These are phyloP conservation scores for Gossypium davidsonii DNA, from an alignment of 441 rosid species.

Conservation along the genomic window DNA sequence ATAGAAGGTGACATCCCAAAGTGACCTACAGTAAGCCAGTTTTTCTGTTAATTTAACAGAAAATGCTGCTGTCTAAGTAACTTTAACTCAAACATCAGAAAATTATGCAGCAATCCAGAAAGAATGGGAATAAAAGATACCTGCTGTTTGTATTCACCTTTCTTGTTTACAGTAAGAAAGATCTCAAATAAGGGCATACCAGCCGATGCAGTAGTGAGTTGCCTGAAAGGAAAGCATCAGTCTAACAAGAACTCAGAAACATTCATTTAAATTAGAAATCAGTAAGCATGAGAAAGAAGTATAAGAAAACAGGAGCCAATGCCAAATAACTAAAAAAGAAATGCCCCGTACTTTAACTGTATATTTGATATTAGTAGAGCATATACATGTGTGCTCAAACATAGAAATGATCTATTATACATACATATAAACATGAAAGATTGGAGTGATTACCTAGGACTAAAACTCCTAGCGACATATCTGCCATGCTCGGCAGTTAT, in stretches of 20 bases:
- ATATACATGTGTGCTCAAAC: neutral
- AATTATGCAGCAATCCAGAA: neutral
- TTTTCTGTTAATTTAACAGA: neutral
- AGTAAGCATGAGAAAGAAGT: neutral
- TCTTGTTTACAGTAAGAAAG: constrained; percentile 58
- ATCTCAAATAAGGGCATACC: constrained; percentile 88
- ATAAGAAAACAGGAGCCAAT: neutral
- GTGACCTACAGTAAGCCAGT: neutral
- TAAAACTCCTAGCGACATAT: constrained; percentile 87
- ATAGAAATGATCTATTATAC: neutral
- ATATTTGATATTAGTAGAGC: neutral
- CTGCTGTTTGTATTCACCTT: constrained; percentile 78
- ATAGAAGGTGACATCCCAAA: neutral
- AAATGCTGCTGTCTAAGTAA: neutral
- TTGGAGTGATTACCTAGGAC: constrained; percentile 59
- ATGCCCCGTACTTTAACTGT: neutral
- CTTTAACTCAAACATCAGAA: neutral
- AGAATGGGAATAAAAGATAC: constrained; percentile 34
- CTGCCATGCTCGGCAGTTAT: constrained; percentile 96
- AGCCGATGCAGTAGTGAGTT: constrained; percentile 65
- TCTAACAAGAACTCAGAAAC: constrained; percentile 2
- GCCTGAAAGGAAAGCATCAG: constrained; percentile 42
- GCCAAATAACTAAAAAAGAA: neutral
- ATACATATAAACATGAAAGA: neutral
- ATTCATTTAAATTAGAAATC: neutral